Conservation (phyloP, 108 stramenopile genomes). For the Asterionellopsis glacialis region DNA sequence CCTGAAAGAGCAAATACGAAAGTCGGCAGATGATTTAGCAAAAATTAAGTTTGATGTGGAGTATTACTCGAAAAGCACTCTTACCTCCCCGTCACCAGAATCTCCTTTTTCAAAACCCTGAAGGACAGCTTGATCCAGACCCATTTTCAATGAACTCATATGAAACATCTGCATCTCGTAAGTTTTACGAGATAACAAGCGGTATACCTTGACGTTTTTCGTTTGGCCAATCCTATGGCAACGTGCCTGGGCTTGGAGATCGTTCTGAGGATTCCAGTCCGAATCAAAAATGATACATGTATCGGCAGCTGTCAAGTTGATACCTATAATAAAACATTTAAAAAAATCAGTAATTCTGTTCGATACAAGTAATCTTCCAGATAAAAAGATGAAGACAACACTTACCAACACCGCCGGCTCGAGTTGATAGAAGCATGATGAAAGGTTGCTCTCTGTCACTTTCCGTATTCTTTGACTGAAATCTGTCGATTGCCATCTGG, state of each 20-base stretch:
- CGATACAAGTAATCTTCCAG: conserved; percentile 54
- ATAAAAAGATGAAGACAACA: conserved; percentile 27
- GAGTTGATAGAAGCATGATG: conserved; percentile 94
- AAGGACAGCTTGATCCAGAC: conserved; percentile 97
- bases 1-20: conserved; percentile 3
- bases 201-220: conserved; percentile 80
- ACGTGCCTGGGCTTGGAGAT: conserved; percentile 93
- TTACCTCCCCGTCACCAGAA: conserved; percentile 39
- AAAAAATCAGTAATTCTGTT: conserved; percentile 1
- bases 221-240: conserved; percentile 99
- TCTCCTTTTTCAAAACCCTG: conserved; percentile 72
- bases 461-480: conserved; percentile 64
- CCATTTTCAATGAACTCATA: conserved; percentile 94
- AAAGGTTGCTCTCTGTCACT: conserved; percentile 69
- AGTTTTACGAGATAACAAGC: conserved; percentile 92
- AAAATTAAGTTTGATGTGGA: too few species aligned
- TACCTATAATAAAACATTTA: conserved; percentile 58
- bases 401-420: conserved; percentile 89
- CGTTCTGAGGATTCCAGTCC: conserved; percentile 98
- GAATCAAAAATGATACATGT: conserved; percentile 91
- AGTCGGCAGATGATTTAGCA: background rate
- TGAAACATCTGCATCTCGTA: conserved; percentile 99
- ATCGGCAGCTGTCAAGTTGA: conserved; percentile 94
- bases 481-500: conserved; percentile 92
- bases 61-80: background rate